Evolutionary conservation across 2,329 filamentous ascomycete genomes (phyloP), one percentile per base, ranked within the genome.

Genomic region (Xylaria hypoxylon): DNA sequence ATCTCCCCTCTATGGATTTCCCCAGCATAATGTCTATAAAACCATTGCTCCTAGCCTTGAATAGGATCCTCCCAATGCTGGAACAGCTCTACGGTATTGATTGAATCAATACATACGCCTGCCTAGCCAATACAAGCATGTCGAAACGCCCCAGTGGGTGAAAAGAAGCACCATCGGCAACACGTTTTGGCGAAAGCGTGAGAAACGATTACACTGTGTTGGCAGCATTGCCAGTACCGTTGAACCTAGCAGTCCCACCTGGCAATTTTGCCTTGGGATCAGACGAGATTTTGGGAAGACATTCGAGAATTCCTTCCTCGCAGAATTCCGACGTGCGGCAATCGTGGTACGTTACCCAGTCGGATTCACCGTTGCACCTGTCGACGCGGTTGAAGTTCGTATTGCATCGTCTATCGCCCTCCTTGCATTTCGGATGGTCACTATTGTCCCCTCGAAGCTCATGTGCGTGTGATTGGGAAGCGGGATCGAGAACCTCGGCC

Each of bases 281-380:
- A 15, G 11, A 1, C 6, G n/a, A 24, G 31, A 22, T 8, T 6
- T n/a, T 26, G 4, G 67, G 67, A n/a, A 62, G 15, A 33, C 67
- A 69, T n/a, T 69, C 67, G 1, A 56, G n/a, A 15, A 67, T 5
- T 0, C 3, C 6, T 0, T 51, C 42, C 15, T 67, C 33, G 15
- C 67, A 69, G 10, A 11, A 5, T 31, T 69, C 67, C 6, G 61
- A 55, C 51, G 11, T 62, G 64, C 42, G 64, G n/a, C 67, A 69
- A 31, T 69, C 64, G 38, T 69, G 67, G 45, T 69, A 69, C 3
- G 64, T 62, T 26, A 69, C 64, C 67, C 67, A 69, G 2, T 67
- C 60, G 1, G 44, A 22, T 5, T 22, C n/a, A 6, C 38, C 15
- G 22, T 62, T 69, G 57, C 67, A 69, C n/a, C 64, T 55, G 26